Base-by-base conservation (phyloP, 495 filamentous ascomycete species). In the Collariella sp. region DNA sequence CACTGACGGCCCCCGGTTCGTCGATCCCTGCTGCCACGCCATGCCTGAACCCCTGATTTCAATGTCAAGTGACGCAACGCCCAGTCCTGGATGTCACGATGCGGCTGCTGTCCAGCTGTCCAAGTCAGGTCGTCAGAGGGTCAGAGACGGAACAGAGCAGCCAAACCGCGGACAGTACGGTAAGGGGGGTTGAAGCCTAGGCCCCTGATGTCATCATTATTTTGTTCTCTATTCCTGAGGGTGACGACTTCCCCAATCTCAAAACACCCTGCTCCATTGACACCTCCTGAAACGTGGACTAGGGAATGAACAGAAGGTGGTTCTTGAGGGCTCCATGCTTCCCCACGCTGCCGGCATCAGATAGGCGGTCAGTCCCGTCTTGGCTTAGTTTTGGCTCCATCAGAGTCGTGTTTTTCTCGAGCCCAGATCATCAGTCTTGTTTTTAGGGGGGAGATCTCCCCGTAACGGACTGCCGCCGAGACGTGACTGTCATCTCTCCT, bases 211-310 rank as follows among this genome's bases (percentile, higher is more conserved):
- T 35, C n/a, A n/a, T n/a, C n/a, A 11, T 47, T 13, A 13, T 22
- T 11, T 29, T 23, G 19, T 39, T 50, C 4, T 10, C 41, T 24
- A 3, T n/a, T 29, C 19, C 22, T 9, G 46, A 33, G 34, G 46
- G 33, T 49, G 46, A 33, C 46, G 45, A n/a, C 23, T 31, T 34
- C 15, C 41, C 23, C 4, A 31, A 15, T 5, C 43, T 46, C 46
- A 24, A 26, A 33, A 11, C 23, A 4, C 24, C 29, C 15, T 35
- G 41, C 7, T 38, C 29, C 49, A 33, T 46, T 39, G 11, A 3
- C 15, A 22, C 10, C 44, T 54, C 43, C 43, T 54, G 52, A 54
- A 54, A 54, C 52, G 16, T 7, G 43, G 39, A 36, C 52, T 44
- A 54, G 48, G 52, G 23, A 31, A 22, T 16, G 22, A 33, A 6